Base-by-base conservation (phyloP, 140 eudicot species). In the Flaveria floridana region DNA sequence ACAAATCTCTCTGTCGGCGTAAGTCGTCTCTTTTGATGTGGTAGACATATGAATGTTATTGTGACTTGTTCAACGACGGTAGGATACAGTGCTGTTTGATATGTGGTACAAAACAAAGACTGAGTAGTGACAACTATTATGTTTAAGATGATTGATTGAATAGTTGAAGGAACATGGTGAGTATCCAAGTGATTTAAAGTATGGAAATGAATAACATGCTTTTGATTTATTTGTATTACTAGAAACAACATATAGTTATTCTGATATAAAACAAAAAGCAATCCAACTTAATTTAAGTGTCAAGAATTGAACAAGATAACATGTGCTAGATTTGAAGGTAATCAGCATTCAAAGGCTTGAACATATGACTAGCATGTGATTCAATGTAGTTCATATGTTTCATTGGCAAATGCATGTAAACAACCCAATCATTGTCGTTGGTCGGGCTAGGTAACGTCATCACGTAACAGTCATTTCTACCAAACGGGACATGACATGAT, bases 381-480 rank as follows among this genome's bases (percentile, higher is more conserved):
- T 79, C 78, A 1, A 79, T 64, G 34, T 51, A 62, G 68, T 42
- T 65, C 74, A 72, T 25, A 2, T 72, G 61, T 63, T 50, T 64
- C 51, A 3, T 41, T 16, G 73, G 78, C 61, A 79, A 26, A 65
- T 39, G 78, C 78, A 55, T 72, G 51, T 72, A 79, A 7, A 79
- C 78, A 5, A 79, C 58, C 82, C 78, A 79, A 42, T 79, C 82
- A 0, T 72, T 72, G 6, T 71, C 65, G 9, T 42, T 72, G 19
- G 53, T 37, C 6, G 83, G 74, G 53, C 83, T 72, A 1, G 50
- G 42, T 51, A 79, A 9, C 7, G 74, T 78, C 83, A 79, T 79
- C 72, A 79, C 53, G 6, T 15, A 79, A 79, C 67, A n/a, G 7
- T 79, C 82, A 3, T 16, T 72, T 68, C 78, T 72, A 30, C 7